Evolutionary conservation across 257 asterid species (phyloP).

Genomic region (Rehmannia glutinosa): DNA sequence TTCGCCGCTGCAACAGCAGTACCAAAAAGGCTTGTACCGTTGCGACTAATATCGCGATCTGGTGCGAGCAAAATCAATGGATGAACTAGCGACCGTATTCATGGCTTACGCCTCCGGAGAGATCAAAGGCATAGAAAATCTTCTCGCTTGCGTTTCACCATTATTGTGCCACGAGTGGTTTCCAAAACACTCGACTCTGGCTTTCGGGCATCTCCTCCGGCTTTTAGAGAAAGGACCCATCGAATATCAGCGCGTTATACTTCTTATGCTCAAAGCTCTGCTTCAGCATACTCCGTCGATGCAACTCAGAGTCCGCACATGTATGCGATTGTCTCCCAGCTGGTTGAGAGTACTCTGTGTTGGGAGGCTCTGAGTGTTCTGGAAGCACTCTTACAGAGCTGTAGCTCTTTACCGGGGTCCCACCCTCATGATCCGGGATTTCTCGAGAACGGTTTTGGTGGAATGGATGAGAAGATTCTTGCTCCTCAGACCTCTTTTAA

Average conservation of each 20-base stretch:
- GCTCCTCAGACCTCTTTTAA: constrained; percentile 88
- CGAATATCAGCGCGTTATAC: constrained; percentile 92
- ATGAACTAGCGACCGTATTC: constrained; percentile 81
- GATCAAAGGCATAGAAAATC: constrained; percentile 75
- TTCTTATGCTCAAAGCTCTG: constrained; percentile 86
- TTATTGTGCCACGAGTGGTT: constrained; percentile 90
- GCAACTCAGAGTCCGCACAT: constrained; percentile 97
- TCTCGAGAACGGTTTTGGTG: constrained; percentile 65
- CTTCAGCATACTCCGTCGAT: constrained; percentile 98
- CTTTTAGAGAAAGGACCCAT: constrained; percentile 91
- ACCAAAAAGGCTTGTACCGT: constrained; percentile 80
- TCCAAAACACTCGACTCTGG: constrained; percentile 90
- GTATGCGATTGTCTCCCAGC: constrained; percentile 95
- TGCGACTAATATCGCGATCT: constrained; percentile 74
- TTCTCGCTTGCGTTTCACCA: constrained; percentile 91
- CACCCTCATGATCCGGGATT: constrained; percentile 62
- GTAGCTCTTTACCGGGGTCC: constrained; percentile 89
- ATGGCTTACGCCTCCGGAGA: constrained; percentile 77
- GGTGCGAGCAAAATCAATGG: constrained; percentile 91
- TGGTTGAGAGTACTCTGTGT: constrained; percentile 94
- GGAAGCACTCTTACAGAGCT: constrained; percentile 97
- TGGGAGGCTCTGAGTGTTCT: constrained; percentile 98
- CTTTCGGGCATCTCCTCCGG: constrained; percentile 86
- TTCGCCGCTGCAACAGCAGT: constrained; percentile 62
- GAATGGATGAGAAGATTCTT: constrained; percentile 66